These are phyloP conservation scores for Clavaria fumosa DNA, from an alignment of 768 basidiomycete species.

Conservation along the genomic window DNA sequence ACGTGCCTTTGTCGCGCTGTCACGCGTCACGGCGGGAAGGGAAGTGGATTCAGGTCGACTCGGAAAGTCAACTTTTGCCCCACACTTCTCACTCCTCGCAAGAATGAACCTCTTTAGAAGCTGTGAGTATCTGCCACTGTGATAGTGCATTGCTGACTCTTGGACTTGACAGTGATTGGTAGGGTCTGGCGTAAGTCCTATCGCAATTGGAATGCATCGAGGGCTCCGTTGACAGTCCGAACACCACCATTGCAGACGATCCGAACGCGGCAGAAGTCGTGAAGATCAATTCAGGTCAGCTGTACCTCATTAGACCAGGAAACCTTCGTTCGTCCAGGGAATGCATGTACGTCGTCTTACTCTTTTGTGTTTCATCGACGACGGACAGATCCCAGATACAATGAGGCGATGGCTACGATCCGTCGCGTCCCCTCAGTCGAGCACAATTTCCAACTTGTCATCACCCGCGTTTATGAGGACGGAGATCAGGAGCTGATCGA, in stretches of 20 bases:
- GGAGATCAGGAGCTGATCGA: slow-evolving; percentile 91
- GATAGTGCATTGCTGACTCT: slow-evolving; percentile 7
- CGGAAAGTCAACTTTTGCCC: too few relatives aligned
- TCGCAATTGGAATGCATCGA: slow-evolving; percentile 1
- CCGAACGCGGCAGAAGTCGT: slow-evolving; percentile 91
- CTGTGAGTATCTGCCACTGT: slow-evolving; percentile 31
- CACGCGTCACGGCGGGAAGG: slow-evolving; percentile 3
- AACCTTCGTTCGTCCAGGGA: slow-evolving; percentile 85
- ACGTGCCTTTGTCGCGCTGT: slow-evolving; percentile 3
- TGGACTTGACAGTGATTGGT: slow-evolving; percentile 49
- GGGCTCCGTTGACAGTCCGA: background rate
- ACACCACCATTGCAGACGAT: slow-evolving; percentile 47
- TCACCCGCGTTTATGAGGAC: slow-evolving; percentile 94
- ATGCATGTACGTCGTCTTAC: slow-evolving; percentile 67
- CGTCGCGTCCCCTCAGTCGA: slow-evolving; percentile 64
- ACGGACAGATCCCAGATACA: slow-evolving; percentile 47
- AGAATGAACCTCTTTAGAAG: slow-evolving; percentile 78
- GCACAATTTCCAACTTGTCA: slow-evolving; percentile 80
- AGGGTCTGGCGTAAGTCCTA: slow-evolving; percentile 83
- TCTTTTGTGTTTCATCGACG: background rate
- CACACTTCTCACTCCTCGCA: slow-evolving; percentile 7
- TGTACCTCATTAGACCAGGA: slow-evolving; percentile 83
- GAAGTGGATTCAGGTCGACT: too few relatives aligned
- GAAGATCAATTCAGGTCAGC: slow-evolving; percentile 82
- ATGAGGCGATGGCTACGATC: slow-evolving; percentile 90